Evolutionary conservation across 1,284 basidiomycete genomes (phyloP).

Genomic region (Leccinum subspadiceum): DNA sequence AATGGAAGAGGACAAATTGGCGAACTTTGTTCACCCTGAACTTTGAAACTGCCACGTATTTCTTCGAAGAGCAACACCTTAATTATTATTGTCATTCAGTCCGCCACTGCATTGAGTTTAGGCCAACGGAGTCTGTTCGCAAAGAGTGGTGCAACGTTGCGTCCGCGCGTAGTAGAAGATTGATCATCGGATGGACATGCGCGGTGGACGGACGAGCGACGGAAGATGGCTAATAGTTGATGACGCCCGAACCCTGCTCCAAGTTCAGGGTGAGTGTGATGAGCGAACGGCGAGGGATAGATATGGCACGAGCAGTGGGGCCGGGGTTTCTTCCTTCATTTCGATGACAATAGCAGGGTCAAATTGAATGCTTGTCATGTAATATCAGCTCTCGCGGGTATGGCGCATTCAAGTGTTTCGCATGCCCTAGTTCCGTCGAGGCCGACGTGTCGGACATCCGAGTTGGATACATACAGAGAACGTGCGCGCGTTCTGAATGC

Average conservation of each 20-base stretch:
- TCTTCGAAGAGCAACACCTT: conserved; percentile 1
- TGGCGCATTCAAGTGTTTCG: background rate
- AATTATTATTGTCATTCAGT: conserved; percentile 1
- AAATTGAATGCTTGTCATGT: conserved; percentile 3
- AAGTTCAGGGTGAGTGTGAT: conserved; percentile 23
- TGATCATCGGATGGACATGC: conserved; percentile 26
- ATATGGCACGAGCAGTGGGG: conserved; percentile 10
- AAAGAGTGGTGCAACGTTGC: conserved; percentile 25
- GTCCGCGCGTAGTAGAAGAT: conserved; percentile 26
- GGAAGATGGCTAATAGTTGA: conserved; percentile 6
- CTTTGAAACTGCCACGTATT: conserved; percentile 8
- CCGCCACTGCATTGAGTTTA: conserved; percentile 2
- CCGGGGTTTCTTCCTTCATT: conserved; percentile 23
- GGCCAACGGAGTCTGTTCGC: conserved; percentile 13
- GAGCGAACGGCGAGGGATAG: conserved; percentile 10
- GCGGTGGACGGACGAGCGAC: conserved; percentile 15
- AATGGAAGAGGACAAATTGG: conserved; percentile 16
- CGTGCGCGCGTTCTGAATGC: background rate
- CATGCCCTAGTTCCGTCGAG: background rate
- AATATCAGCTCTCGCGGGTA: conserved; percentile 8
- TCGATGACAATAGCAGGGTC: conserved; percentile 2
- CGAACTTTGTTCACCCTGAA: conserved; percentile 21
- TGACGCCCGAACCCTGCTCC: conserved; percentile 6
- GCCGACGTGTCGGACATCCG: background rate
- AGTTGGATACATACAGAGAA: background rate